phyloP scores from a whole-genome alignment of 768 basidiomycete genomes.

The Phanerodontia chrysosporium region DNA sequence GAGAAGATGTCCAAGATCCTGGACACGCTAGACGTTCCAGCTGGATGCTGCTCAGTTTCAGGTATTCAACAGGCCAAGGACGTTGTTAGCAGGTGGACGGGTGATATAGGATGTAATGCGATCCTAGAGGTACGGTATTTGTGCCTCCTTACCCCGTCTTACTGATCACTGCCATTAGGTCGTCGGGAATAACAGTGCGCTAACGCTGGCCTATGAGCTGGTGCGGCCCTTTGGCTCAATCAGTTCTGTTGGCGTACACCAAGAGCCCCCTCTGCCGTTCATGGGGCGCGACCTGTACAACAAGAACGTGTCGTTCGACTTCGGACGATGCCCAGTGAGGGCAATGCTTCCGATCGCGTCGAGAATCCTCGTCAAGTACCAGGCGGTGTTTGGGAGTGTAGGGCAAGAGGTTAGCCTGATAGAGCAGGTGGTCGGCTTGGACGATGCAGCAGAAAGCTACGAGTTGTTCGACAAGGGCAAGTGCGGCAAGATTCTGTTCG shows the following conservation, averaged over 20 bases:
- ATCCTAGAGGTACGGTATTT: slow-evolving; percentile 61
- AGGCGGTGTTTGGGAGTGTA: slow-evolving; percentile 72
- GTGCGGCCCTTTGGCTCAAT: slow-evolving; percentile 75
- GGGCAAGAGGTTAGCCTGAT: slow-evolving; percentile 60
- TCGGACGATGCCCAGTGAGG: slow-evolving; percentile 78
- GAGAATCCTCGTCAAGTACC: slow-evolving; percentile 61
- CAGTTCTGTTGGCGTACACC: slow-evolving; percentile 71
- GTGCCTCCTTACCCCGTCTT: neutral
- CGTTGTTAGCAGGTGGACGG: slow-evolving; percentile 48
- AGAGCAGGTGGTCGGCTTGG: slow-evolving; percentile 60
- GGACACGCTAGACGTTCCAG: slow-evolving; percentile 40
- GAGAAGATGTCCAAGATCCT: slow-evolving; percentile 60
- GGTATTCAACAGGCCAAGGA: slow-evolving; percentile 49
- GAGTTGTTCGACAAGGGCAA: slow-evolving; percentile 65
- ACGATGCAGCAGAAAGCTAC: slow-evolving; percentile 55
- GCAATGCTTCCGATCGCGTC: slow-evolving; percentile 73
- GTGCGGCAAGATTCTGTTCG: slow-evolving; percentile 75
- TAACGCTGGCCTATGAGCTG: slow-evolving; percentile 63
- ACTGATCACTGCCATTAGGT: slow-evolving; percentile 37
- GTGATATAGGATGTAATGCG: slow-evolving; percentile 54
- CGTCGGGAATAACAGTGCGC: slow-evolving; percentile 64
- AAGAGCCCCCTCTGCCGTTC: slow-evolving; percentile 49
- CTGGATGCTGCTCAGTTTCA: slow-evolving; percentile 45
- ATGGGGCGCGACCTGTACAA: slow-evolving; percentile 56
- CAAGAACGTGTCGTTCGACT: slow-evolving; percentile 77